Evolutionary conservation across 1,139 yeast species (phyloP).

Genomic region (Maudiozyma humilis): DNA sequence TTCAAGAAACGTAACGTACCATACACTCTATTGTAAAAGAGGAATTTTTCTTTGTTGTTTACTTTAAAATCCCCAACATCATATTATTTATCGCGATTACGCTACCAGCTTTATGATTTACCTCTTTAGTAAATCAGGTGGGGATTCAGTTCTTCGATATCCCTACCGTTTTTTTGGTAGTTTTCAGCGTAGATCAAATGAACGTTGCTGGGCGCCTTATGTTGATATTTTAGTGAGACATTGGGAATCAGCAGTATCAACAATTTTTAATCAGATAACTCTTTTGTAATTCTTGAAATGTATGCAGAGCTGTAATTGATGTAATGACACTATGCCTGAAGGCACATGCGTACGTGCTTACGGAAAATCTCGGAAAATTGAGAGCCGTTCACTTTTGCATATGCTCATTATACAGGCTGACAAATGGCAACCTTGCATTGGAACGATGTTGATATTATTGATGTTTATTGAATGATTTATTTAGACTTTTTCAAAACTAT

Average conservation of each 20-base stretch:
- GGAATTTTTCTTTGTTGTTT: not conserved
- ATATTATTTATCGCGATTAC: conserved; percentile 18
- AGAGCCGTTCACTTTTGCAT: too few species aligned
- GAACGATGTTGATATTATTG: not conserved
- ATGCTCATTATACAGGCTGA: too few species aligned
- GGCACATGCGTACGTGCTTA: too few species aligned
- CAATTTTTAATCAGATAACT: conserved; percentile 14
- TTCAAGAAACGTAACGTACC: too few species aligned
- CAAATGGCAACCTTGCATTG: too few species aligned
- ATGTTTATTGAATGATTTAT: not conserved
- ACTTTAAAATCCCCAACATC: conserved; percentile 20
- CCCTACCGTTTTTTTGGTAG: conserved; percentile 18
- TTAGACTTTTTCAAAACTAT: not conserved
- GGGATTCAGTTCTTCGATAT: conserved; percentile 13
- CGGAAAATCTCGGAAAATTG: too few species aligned
- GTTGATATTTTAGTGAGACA: conserved; percentile 33
- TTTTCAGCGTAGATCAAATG: conserved; percentile 32
- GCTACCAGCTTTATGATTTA: conserved; percentile 7
- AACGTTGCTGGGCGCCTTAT: conserved; percentile 41
- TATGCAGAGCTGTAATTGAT: too few species aligned
- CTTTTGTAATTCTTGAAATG: too few species aligned
- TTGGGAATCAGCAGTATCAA: conserved; percentile 39
- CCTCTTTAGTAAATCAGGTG: conserved; percentile 12
- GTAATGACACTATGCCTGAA: too few species aligned
- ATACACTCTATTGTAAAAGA: not conserved